phyloP scores from a whole-genome alignment of 2,329 filamentous ascomycete species.

The Pseudogymnoascus pannorum region DNA sequence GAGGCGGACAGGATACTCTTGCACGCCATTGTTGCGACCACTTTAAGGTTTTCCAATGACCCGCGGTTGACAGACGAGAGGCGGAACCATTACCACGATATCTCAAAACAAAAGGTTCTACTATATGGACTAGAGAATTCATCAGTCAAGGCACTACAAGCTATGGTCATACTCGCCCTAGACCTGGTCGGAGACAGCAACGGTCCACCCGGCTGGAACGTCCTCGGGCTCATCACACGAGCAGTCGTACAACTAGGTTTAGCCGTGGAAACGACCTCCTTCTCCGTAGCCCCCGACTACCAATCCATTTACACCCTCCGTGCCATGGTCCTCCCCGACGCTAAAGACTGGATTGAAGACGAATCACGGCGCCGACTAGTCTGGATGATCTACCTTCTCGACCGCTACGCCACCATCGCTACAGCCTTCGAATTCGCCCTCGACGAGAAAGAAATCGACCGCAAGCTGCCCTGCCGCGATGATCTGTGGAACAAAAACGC shows the following conservation, averaged over 20 bases:
- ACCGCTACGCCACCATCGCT: conserved; percentile 82
- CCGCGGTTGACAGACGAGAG: conserved; percentile 64
- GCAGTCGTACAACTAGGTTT: conserved; percentile 84
- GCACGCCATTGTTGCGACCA: conserved; percentile 84
- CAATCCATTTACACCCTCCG: conserved; percentile 84
- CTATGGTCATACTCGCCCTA: conserved; percentile 76
- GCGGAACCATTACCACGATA: conserved; percentile 66
- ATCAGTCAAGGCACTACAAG: conserved; percentile 80
- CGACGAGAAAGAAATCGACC: conserved; percentile 82
- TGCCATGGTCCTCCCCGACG: conserved; percentile 76
- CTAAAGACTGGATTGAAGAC: conserved; percentile 81
- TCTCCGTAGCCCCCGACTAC: conserved; percentile 68
- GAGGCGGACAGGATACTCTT: conserved; percentile 77
- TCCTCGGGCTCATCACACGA: conserved; percentile 80
- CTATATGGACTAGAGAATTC: conserved; percentile 85
- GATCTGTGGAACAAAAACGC: conserved; percentile 80
- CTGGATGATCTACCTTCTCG: conserved; percentile 90
- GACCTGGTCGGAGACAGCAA: conserved; percentile 83
- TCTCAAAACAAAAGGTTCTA: conserved; percentile 78
- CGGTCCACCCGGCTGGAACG: conserved; percentile 85
- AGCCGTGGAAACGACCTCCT: conserved; percentile 73
- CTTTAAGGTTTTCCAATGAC: conserved; percentile 76
- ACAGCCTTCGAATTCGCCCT: conserved; percentile 90
- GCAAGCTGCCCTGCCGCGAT: conserved; percentile 78
- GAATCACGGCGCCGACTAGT: conserved; percentile 78